Evolutionary conservation across 768 basidiomycete genomes (phyloP).

Genomic region (Russula earlei): DNA sequence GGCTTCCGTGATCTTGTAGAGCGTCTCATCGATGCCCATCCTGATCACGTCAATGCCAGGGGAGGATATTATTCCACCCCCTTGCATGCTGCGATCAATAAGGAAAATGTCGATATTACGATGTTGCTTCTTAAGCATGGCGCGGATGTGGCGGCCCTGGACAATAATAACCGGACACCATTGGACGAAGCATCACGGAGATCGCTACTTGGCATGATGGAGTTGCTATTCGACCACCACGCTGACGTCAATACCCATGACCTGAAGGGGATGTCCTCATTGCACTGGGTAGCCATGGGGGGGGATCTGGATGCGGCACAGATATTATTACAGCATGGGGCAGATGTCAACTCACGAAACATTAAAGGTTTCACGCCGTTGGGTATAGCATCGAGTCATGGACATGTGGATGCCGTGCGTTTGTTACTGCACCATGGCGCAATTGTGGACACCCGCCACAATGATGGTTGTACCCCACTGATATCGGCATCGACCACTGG

Average conservation of each 20-base stretch:
- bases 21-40: neutral
- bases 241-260: neutral
- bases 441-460: too few relatives aligned
- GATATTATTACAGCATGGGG: neutral
- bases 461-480: too few relatives aligned
- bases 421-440: too few relatives aligned
- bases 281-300: neutral
- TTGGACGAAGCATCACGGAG: neutral
- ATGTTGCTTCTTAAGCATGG: neutral
- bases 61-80: neutral
- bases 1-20: neutral
- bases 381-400: too few relatives aligned
- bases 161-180: neutral
- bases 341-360: too few relatives aligned
- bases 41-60: neutral
- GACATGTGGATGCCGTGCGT: too few relatives aligned
- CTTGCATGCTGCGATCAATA: neutral
- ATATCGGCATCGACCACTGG: too few relatives aligned
- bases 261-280: neutral
- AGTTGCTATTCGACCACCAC: neutral
- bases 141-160: neutral
- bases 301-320: neutral
- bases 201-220: neutral
- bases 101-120: neutral
- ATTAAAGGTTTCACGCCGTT: too few relatives aligned